Evolutionary conservation across 495 filamentous ascomycete species (phyloP), one percentile per base, ranked within the genome.

Genomic region (Trypethelium eluteriae): DNA sequence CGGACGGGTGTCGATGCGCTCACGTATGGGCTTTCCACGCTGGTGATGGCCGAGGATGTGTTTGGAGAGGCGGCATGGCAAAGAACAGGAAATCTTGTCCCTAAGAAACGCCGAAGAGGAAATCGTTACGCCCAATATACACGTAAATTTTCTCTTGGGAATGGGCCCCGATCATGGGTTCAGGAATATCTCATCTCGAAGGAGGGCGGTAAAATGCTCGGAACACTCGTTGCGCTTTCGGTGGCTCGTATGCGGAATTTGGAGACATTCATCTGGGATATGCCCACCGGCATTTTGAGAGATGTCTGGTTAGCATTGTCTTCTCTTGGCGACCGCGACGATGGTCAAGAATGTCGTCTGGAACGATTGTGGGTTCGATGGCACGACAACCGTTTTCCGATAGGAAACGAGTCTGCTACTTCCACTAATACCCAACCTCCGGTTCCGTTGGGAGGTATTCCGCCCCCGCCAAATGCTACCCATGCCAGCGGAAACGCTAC

Each of bases 251-350:
- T 96, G 93, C 80, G 87, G 34, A 92, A 92, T 69, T 83, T 98
- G 25, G 92, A 98, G 75, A 87, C 86, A 0, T 98, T 98, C 71
- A 80, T 92, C 11, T 98, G 93, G 93, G 93, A 98, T 74, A 96
- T 96, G 93, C 91, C 92, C 0, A 96, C 92, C 0, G 93, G 93
- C 0, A 88, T 96, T 35, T 76, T 93, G 49, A 83, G 92, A 62
- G 91, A 96, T 70, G 88, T 95, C 38, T 98, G 93, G 83, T 83
- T 92, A 71, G 88, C 93, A 34, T 81, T 97, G 49, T 82, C 88
- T 0, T 93, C 89, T 0, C 79, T 94, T 34, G 87, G 86, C 38
- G 83, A 87, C 69, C 78, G 86, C 56, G 78, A 82, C 14, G 74
- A 82, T n/a, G 79, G 82, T 16, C 78, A 83, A 62, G 80, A 88